Base-by-base conservation (phyloP, 768 basidiomycete species). In the Vishniacozyma victoriae region DNA sequence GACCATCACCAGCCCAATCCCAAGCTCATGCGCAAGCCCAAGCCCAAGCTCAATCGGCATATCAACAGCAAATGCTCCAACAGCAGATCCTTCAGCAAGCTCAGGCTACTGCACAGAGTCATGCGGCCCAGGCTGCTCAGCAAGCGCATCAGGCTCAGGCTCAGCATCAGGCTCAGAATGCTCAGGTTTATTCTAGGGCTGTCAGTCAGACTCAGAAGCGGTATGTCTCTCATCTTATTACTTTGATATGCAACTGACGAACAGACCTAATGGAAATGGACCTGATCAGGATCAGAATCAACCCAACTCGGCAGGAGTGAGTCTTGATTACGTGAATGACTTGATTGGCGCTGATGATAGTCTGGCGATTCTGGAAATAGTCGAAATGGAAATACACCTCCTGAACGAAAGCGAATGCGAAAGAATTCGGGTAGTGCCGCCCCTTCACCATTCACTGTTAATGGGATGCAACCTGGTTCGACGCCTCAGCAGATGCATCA, bases 351-450 rank as follows among this genome's bases (percentile, higher is more conserved):
- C n/a, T n/a, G n/a, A n/a, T n/a, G n/a, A n/a, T n/a, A n/a, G n/a
- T n/a, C n/a, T n/a, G n/a, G n/a, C n/a, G n/a, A n/a, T n/a, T n/a
- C n/a, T n/a, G n/a, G n/a, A n/a, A n/a, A n/a, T n/a, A n/a, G n/a
- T n/a, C n/a, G n/a, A n/a, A n/a, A n/a, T n/a, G 48, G 50, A 22
- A 39, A 46, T 11, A 61, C 65, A 13, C 66, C 66, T 6, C 66
- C 66, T 36, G 66, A 64, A 1, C 55, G 66, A 5, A 68, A 68
- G 44, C 46, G 66, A 29, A 59, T 62, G 59, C 43, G 66, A 14
- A 35, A 62, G 13, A 68, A 64, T 49, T 64, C 66, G 3, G 66
- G 66, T 0, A 52, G 49, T 16, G 55, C 66, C 2, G 66, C 62
- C 3, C 62, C 65, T 18, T 54, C 50, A 20, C 65, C 65, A 2